phyloP scores from a whole-genome alignment of 192 early-diverging fungal species.

The Podila minutissima region DNA sequence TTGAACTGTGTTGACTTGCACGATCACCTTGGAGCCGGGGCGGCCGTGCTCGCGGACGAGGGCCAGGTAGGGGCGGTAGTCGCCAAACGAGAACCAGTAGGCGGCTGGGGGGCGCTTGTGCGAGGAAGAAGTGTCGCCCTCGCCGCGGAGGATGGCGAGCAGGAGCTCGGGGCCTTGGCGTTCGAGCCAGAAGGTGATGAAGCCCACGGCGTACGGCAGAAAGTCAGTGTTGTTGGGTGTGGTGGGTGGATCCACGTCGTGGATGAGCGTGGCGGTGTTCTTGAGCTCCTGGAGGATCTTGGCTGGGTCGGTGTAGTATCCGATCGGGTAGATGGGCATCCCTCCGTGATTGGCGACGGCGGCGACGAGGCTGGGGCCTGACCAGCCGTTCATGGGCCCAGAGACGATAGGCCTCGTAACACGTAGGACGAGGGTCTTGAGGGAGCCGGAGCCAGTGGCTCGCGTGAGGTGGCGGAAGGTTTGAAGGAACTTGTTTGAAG shows the following conservation, averaged over 20 bases:
- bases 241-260: neutral
- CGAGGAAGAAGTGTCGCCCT: constrained; percentile 3
- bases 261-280: constrained; percentile 4
- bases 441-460: neutral
- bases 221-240: constrained; percentile 11
- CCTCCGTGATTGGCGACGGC: constrained; percentile 56
- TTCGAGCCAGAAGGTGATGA: constrained; percentile 53
- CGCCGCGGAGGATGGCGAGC: constrained; percentile 17
- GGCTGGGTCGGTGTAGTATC: constrained; percentile 31
- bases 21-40: constrained; percentile 43
- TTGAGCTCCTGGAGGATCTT: constrained; percentile 34
- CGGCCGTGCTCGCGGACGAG: constrained; percentile 32
- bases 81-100: constrained; percentile 57
- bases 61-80: constrained; percentile 46
- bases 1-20: constrained; percentile 57
- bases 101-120: constrained; percentile 44
- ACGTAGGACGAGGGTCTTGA: neutral
- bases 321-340: constrained; percentile 37
- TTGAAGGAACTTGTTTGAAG: constrained; percentile 7
- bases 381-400: constrained; percentile 56
- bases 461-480: constrained; percentile 17
- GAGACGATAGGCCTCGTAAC: constrained; percentile 52
- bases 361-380: constrained; percentile 47
- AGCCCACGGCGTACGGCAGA: constrained; percentile 53
- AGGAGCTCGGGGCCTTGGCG: constrained; percentile 49